Percentiles rank a stretch among this genome's conserved stretches.
Evolutionary conservation across 1,139 yeast genomes (phyloP).

Genomic region (Cylindricascospora bacillispora): DNA sequence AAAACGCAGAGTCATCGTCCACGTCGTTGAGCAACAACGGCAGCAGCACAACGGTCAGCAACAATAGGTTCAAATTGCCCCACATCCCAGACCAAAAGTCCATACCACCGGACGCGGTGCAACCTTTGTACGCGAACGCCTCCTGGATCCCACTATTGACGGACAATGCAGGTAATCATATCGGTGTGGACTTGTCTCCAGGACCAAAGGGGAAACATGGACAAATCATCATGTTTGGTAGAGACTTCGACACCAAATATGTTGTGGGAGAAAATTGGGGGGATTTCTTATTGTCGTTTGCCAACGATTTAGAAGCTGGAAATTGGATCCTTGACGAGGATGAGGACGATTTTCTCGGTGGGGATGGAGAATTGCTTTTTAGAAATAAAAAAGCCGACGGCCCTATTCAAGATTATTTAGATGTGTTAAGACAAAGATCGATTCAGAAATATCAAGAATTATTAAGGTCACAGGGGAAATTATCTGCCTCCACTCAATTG

Average conservation of each 20-base stretch:
- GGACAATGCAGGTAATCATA: constrained; percentile 80
- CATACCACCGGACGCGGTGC: constrained; percentile 62
- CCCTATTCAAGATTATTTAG: constrained; percentile 48
- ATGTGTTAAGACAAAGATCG: constrained; percentile 41
- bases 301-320: constrained; percentile 72
- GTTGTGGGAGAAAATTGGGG: constrained; percentile 76
- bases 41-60: constrained; percentile 1
- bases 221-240: constrained; percentile 76
- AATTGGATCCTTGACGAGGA: constrained; percentile 52
- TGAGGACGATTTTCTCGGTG: constrained; percentile 44
- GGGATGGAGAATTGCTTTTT: constrained; percentile 65
- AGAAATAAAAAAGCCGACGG: constrained; percentile 38
- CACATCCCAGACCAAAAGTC: constrained; percentile 51
- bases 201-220: constrained; percentile 66
- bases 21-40: constrained; percentile 3
- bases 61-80: constrained; percentile 24
- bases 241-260: constrained; percentile 78
- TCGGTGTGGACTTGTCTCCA: constrained; percentile 82
- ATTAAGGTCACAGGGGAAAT: constrained; percentile 1
- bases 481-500: too few relatives aligned
- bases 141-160: constrained; percentile 86
- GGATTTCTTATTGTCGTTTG: constrained; percentile 64
- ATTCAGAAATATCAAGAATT: constrained; percentile 17
- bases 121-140: constrained; percentile 67
- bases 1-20: background rate